Evolutionary conservation across 2,329 filamentous ascomycete species (phyloP).

Genomic region (Exophiala calicioides): DNA sequence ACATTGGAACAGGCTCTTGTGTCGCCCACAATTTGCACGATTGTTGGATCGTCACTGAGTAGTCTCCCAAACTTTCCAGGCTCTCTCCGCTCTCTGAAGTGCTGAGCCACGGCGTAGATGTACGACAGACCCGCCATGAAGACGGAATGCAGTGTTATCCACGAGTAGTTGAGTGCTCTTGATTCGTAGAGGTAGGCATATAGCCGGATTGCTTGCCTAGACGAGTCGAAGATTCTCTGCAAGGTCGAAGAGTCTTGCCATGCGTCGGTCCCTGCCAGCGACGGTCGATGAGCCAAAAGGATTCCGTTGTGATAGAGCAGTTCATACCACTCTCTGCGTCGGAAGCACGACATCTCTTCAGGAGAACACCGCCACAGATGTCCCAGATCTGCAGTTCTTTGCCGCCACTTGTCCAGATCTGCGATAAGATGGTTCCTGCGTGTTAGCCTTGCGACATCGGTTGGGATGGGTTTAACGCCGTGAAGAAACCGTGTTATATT

Average conservation of each 20-base stretch:
- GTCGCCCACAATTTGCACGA: constrained; percentile 47
- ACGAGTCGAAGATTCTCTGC: constrained; percentile 43
- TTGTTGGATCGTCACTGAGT: constrained; percentile 40
- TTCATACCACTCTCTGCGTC: constrained; percentile 46
- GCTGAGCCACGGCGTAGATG: constrained; percentile 46
- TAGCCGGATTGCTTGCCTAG: constrained; percentile 43
- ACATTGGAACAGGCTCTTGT: constrained; percentile 49
- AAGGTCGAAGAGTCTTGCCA: constrained; percentile 33
- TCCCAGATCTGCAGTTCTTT: constrained; percentile 12
- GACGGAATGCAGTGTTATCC: constrained; percentile 52
- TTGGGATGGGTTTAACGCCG: too few species aligned
- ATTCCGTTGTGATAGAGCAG: constrained; percentile 47
- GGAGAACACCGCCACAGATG: constrained; percentile 34
- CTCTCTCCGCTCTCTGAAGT: constrained; percentile 38
- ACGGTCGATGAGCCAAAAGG: constrained; percentile 47
- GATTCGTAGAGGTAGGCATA: constrained; percentile 50
- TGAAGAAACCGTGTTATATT: too few species aligned
- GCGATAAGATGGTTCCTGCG: too few species aligned
- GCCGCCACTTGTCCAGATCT: neutral
- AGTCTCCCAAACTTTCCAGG: constrained; percentile 19
- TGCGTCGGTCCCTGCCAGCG: constrained; percentile 36
- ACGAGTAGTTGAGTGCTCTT: constrained; percentile 49
- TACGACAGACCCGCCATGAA: constrained; percentile 52
- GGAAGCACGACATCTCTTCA: constrained; percentile 44
- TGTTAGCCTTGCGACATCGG: too few species aligned